A percentile compares a stretch with the other conserved stretches of the same genome.
Conservation (phyloP, 2,329 filamentous ascomycete species). For the Neopestalotiopsis clavispora region DNA sequence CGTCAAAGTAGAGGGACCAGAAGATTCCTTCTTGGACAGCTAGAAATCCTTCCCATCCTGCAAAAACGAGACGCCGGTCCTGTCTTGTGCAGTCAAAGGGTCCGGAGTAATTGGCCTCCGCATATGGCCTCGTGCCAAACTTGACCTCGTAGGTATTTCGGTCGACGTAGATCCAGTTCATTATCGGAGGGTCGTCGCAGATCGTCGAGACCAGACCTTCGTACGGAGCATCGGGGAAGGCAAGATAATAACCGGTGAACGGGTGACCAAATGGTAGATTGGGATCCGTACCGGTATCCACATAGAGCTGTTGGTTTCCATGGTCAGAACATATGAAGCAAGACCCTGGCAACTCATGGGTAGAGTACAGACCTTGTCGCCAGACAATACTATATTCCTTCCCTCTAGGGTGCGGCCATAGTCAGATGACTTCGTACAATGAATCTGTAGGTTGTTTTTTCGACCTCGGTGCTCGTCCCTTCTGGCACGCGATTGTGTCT, state of each 20-base stretch:
- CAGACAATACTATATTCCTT: slow-evolving; percentile 49
- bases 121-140: slow-evolving; percentile 46
- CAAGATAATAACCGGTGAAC: slow-evolving; percentile 61
- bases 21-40: slow-evolving; percentile 48
- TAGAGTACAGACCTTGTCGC: slow-evolving; percentile 41
- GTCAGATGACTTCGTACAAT: slow-evolving; percentile 51
- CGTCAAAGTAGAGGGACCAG: slow-evolving; percentile 53
- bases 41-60: slow-evolving; percentile 54
- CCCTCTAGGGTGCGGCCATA: slow-evolving; percentile 48
- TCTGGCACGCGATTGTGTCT: slow-evolving; percentile 49
- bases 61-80: slow-evolving; percentile 52
- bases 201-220: slow-evolving; percentile 53
- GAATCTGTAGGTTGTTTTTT: slow-evolving; percentile 52
- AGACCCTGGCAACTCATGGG: neutral
- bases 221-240: slow-evolving; percentile 53
- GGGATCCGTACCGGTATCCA: slow-evolving; percentile 47
- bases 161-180: slow-evolving; percentile 57
- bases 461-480: slow-evolving; percentile 52
- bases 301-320: slow-evolving; percentile 42
- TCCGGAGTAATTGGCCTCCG: slow-evolving; percentile 48
- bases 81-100: slow-evolving; percentile 56
- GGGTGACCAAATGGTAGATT: slow-evolving; percentile 45
- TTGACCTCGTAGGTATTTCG: slow-evolving; percentile 48
- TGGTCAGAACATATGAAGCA: neutral
- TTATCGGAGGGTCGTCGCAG: slow-evolving; percentile 50